phyloP scores from a whole-genome alignment of 1,284 basidiomycete genomes.

The Sparassis latifolia region DNA sequence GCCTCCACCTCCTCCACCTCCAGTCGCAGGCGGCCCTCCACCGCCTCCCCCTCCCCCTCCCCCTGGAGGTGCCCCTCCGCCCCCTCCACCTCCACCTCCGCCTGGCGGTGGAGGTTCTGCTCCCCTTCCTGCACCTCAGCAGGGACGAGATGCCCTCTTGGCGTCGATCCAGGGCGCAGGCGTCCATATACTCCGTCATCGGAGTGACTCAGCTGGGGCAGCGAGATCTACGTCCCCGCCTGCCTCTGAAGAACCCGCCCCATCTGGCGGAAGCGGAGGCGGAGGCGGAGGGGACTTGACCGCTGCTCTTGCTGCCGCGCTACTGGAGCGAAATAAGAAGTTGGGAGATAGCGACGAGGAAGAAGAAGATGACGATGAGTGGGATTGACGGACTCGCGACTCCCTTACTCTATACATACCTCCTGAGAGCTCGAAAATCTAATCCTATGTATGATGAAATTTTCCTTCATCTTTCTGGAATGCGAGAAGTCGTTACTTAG shows the following conservation, averaged over 20 bases:
- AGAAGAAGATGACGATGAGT: conserved; percentile 84
- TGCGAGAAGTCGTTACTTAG: no score
- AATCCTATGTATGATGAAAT: no score
- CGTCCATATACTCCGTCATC: conserved; percentile 71
- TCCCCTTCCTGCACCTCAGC: conserved; percentile 27
- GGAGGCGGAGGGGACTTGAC: conserved; percentile 52
- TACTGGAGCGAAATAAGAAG: conserved; percentile 80
- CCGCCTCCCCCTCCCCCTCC: conserved; percentile 36
- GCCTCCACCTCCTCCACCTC: conserved; percentile 25
- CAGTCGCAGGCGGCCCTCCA: conserved; percentile 27
- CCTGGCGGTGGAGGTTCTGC: conserved; percentile 17
- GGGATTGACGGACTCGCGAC: conserved; percentile 46
- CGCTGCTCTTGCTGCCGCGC: conserved; percentile 58
- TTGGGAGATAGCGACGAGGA: conserved; percentile 90
- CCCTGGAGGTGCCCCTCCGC: conserved; percentile 31
- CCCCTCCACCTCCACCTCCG: conserved; percentile 26
- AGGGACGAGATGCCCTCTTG: conserved; percentile 54
- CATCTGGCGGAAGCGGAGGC: conserved; percentile 31
- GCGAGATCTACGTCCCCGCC: conserved; percentile 32
- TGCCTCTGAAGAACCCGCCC: conserved; percentile 29
- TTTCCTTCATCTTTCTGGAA: no score
- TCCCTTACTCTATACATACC: neutral
- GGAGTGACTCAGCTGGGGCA: conserved; percentile 31
- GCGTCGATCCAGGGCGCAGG: conserved; percentile 67
- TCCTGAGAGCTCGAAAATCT: no score